These are phyloP conservation scores for Cystobasidiaceae sp. DNA, from an alignment of 1,284 basidiomycete species.

Conservation along the genomic window DNA sequence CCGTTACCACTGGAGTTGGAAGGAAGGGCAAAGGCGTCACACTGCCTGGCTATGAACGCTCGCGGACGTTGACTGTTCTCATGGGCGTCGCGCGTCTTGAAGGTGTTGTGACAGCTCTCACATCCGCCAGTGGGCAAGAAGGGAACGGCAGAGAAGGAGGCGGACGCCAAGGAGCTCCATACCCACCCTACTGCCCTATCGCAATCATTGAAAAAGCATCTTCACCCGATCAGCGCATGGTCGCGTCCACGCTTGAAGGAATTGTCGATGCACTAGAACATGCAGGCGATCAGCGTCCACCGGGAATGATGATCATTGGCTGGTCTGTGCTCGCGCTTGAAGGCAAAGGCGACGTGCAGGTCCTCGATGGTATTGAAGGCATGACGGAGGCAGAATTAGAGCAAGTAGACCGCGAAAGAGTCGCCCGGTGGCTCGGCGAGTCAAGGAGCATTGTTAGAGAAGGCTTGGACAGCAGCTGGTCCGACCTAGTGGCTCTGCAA, in stretches of 20 bases:
- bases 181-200: slow-evolving; percentile 73
- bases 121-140: slow-evolving; percentile 40
- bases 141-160: slow-evolving; percentile 35
- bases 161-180: slow-evolving; percentile 54
- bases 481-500: not conserved
- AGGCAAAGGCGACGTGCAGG: slow-evolving; percentile 52
- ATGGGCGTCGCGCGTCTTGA: slow-evolving; percentile 89
- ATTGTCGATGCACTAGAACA: slow-evolving; percentile 68
- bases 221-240: slow-evolving; percentile 81
- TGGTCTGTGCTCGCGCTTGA: slow-evolving; percentile 64
- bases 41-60: slow-evolving; percentile 78
- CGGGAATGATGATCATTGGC: slow-evolving; percentile 91
- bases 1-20: slow-evolving; percentile 90
- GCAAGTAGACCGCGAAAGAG: slow-evolving; percentile 53
- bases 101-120: slow-evolving; percentile 64
- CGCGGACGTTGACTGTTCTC: slow-evolving; percentile 72
- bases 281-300: slow-evolving; percentile 79
- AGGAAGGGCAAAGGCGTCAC: slow-evolving; percentile 75
- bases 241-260: slow-evolving; percentile 71
- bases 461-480: slow-evolving; percentile 46
- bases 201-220: slow-evolving; percentile 90
- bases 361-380: slow-evolving; percentile 48
- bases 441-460: slow-evolving; percentile 55
- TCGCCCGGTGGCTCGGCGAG: slow-evolving; percentile 57
- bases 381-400: slow-evolving; percentile 32